Conservation (phyloP, 352 stramenopile species). For the Pythium rhizo-oryzae region DNA sequence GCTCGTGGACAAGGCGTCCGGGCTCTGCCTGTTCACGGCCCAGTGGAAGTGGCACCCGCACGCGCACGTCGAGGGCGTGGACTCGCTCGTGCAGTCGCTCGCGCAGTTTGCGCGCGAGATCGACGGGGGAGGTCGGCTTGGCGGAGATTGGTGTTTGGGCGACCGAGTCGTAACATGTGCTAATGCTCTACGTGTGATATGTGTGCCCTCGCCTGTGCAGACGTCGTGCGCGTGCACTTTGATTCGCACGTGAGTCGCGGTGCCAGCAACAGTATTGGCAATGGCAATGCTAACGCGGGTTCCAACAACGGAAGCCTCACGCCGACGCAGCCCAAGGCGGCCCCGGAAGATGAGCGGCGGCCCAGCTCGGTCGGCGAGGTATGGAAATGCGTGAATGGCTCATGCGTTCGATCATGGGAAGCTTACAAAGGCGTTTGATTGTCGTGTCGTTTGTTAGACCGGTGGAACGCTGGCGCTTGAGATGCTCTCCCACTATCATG, state of each 20-base stretch:
- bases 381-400: too few relatives aligned
- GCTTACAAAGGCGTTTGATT: too few relatives aligned
- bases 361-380: constrained; percentile 21
- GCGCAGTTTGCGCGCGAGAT: constrained; percentile 87
- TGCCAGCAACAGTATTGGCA: constrained; percentile 24
- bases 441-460: not conserved
- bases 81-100: constrained; percentile 82
- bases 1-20: constrained; percentile 65
- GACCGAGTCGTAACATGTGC: too few relatives aligned
- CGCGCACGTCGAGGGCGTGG: constrained; percentile 68
- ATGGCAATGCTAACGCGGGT: constrained; percentile 2
- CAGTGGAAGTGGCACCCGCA: constrained; percentile 85
- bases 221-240: constrained; percentile 75
- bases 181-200: too few relatives aligned
- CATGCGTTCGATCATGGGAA: too few relatives aligned
- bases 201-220: constrained; percentile 31
- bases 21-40: constrained; percentile 73
- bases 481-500: constrained; percentile 71
- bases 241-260: constrained; percentile 34
- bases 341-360: constrained; percentile 28
- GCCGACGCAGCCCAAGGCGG: constrained; percentile 19
- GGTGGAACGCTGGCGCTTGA: constrained; percentile 50
- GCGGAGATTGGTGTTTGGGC: too few relatives aligned
- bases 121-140: constrained; percentile 69
- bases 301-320: constrained; percentile 22